phyloP scores from a whole-genome alignment of 2,329 filamentous ascomycete species.

The Sordariomycetes sp. region DNA sequence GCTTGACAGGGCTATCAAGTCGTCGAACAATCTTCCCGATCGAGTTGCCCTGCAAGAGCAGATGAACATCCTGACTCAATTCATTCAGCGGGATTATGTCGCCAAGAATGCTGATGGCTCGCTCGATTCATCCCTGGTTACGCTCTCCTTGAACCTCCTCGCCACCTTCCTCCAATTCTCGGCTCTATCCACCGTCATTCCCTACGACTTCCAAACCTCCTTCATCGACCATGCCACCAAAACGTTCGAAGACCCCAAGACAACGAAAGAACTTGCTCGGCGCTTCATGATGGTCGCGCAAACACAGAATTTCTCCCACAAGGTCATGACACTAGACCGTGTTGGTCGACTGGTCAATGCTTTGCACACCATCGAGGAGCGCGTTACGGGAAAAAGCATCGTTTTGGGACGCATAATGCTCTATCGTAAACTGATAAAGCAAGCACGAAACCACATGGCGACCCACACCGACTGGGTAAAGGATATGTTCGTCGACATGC shows the following conservation, averaged over 20 bases:
- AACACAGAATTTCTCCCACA: slow-evolving; percentile 67
- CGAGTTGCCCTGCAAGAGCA: slow-evolving; percentile 63
- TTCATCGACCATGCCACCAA: slow-evolving; percentile 74
- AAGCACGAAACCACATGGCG: slow-evolving; percentile 62
- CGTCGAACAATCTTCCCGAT: slow-evolving; percentile 76
- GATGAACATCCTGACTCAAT: slow-evolving; percentile 68
- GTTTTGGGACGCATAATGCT: slow-evolving; percentile 67
- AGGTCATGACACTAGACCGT: slow-evolving; percentile 64
- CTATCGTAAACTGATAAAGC: slow-evolving; percentile 67
- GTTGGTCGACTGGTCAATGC: slow-evolving; percentile 61
- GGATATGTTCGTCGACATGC: slow-evolving; percentile 72
- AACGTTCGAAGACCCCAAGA: slow-evolving; percentile 56
- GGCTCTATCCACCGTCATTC: slow-evolving; percentile 59
- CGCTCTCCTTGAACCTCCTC: slow-evolving; percentile 70
- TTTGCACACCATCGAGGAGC: slow-evolving; percentile 63
- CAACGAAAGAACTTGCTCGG: slow-evolving; percentile 69
- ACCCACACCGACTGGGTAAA: slow-evolving; percentile 69
- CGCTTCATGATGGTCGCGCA: slow-evolving; percentile 74
- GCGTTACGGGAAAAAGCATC: slow-evolving; percentile 72
- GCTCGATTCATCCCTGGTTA: slow-evolving; percentile 60
- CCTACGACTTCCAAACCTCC: slow-evolving; percentile 71
- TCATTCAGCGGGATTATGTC: slow-evolving; percentile 73
- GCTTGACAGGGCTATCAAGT: slow-evolving; percentile 65
- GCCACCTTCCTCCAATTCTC: slow-evolving; percentile 68
- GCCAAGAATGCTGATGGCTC: slow-evolving; percentile 46